These are phyloP conservation scores for Canavalia gladiata DNA, from an alignment of 306 rosid genomes.

Conservation along the genomic window DNA sequence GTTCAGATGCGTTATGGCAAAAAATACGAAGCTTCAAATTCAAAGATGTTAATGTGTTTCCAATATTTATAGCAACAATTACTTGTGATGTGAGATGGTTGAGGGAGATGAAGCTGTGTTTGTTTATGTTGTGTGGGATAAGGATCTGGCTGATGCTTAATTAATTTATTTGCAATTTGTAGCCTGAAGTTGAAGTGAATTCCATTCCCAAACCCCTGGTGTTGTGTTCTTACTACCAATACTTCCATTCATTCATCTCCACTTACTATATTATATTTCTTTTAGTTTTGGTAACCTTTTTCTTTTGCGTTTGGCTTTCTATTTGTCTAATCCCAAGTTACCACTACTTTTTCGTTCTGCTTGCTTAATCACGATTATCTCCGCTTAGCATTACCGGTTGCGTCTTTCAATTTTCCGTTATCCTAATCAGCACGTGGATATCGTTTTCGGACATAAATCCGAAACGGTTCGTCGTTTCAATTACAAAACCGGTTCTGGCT, in stretches of 20 bases:
- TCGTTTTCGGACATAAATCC: not conserved
- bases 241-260: not conserved
- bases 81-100: not conserved
- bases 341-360: not conserved
- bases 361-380: not conserved
- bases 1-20: no score
- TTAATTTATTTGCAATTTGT: not conserved
- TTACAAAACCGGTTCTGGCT: no score
- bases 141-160: not conserved
- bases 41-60: not conserved
- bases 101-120: not conserved
- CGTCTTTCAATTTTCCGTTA: not conserved
- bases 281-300: not conserved
- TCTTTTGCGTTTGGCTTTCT: not conserved
- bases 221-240: not conserved
- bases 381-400: not conserved
- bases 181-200: not conserved
- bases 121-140: no score
- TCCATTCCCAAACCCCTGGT: not conserved
- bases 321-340: not conserved
- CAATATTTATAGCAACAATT: not conserved
- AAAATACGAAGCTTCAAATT: not conserved
- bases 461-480: not conserved
- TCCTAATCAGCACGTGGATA: not conserved
- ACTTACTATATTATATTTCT: no score